Evolutionary conservation across 345 rosid species (phyloP).

Genomic region (Theobroma cacao): DNA sequence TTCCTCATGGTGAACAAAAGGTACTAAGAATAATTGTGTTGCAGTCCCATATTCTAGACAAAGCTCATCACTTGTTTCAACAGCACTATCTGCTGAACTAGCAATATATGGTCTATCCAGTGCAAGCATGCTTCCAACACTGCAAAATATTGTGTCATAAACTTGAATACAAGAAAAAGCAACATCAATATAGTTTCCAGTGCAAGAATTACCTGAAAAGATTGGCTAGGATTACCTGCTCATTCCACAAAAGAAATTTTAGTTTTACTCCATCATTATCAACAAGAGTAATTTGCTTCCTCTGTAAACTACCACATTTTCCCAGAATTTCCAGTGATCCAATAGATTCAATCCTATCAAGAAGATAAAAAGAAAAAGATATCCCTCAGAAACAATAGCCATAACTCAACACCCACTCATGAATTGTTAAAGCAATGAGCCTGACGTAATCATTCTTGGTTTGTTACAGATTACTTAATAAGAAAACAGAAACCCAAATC

Average conservation of each 20-base stretch:
- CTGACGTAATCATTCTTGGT: background rate
- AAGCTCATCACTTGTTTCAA: constrained; percentile 51
- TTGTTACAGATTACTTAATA: background rate
- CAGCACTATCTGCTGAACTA: constrained; percentile 48
- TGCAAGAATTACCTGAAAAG: constrained; percentile 68
- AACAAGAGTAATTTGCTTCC: constrained; percentile 65
- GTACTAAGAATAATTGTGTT: constrained; percentile 82
- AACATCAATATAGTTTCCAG: constrained; percentile 12
- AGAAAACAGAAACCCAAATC: background rate
- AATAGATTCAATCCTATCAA: constrained; percentile 78
- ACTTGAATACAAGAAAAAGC: background rate
- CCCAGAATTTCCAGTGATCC: constrained; percentile 67
- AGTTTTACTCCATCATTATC: constrained; percentile 66
- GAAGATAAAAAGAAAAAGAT: background rate
- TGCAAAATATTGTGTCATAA: constrained; percentile 31
- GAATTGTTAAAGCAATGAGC: background rate
- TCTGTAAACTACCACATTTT: constrained; percentile 42
- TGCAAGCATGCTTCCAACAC: constrained; percentile 85
- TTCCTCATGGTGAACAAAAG: constrained; percentile 75
- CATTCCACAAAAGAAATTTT: constrained; percentile 86
- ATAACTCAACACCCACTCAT: background rate
- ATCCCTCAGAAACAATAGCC: background rate
- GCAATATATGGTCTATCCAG: constrained; percentile 84
- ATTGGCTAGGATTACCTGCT: constrained; percentile 75
- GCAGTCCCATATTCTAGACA: constrained; percentile 97